Conservation (phyloP, 345 rosid species). For the Eucalyptus caleyi region DNA sequence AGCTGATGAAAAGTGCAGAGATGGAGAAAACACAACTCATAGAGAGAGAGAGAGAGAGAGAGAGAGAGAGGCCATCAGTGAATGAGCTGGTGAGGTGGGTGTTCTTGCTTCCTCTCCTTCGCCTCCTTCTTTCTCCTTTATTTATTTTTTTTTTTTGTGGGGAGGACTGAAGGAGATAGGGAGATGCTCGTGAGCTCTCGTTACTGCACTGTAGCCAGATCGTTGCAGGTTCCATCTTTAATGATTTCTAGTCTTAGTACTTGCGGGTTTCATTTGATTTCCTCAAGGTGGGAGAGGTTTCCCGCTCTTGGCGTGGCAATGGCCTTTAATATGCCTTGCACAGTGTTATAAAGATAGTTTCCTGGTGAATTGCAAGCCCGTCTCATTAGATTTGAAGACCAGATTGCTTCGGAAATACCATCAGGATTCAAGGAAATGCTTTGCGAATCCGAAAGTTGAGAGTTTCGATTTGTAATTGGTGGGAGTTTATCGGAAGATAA, state of each 20-base stretch:
- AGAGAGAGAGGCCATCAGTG: neutral
- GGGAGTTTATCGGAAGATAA: neutral
- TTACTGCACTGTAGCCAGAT: neutral
- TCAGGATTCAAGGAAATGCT: neutral
- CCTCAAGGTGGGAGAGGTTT: neutral
- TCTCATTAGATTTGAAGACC: neutral
- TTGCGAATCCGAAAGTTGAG: neutral
- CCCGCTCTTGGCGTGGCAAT: neutral
- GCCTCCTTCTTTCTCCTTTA: neutral
- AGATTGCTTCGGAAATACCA: neutral
- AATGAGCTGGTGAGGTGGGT: conserved; percentile 17
- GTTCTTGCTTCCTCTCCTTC: neutral
- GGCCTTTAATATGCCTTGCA: neutral
- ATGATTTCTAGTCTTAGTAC: neutral
- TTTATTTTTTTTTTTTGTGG: no score
- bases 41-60: neutral
- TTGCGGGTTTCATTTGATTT: neutral
- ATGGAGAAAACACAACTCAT: conserved; percentile 1
- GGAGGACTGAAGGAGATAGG: neutral
- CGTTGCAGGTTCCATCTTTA: neutral
- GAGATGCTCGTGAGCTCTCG: conserved; percentile 53
- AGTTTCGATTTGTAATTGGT: neutral
- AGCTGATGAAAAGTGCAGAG: neutral
- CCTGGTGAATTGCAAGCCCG: neutral
- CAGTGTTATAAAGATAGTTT: neutral